phyloP scores from a whole-genome alignment of 495 filamentous ascomycete genomes.

The Xylaria sp. region DNA sequence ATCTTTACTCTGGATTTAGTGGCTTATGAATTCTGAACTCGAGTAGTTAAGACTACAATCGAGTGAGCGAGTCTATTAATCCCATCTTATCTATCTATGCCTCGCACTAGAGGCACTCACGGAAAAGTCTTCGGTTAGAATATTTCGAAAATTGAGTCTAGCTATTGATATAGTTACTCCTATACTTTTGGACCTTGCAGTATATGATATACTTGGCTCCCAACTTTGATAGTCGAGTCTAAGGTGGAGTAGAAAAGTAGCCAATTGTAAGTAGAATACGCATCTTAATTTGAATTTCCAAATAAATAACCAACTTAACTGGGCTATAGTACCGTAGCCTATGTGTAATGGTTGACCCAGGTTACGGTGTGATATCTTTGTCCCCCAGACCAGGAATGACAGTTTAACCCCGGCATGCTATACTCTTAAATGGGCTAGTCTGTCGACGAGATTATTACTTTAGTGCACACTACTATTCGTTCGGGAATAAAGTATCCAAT shows the following conservation, averaged over 20 bases:
- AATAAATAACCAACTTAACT: not conserved
- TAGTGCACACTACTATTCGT: not conserved
- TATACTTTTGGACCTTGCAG: not conserved
- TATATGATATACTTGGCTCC: not conserved
- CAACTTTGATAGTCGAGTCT: not conserved
- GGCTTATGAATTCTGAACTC: not conserved
- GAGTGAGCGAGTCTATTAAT: not conserved
- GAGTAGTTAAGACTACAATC: not conserved
- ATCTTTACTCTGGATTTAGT: no score
- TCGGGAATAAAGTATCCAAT: not conserved
- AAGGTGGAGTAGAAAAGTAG: not conserved
- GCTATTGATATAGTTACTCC: not conserved
- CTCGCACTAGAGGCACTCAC: not conserved
- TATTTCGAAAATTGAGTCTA: not conserved
- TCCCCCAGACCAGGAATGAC: not conserved
- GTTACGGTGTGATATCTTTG: not conserved
- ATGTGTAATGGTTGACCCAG: not conserved
- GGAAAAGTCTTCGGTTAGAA: not conserved
- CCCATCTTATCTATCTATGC: not conserved
- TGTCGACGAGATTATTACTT: not conserved
- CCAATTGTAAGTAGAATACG: not conserved
- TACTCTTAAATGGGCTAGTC: not conserved
- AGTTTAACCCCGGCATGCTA: not conserved
- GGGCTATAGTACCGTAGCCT: not conserved
- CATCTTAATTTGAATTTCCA: not conserved